Conservation (phyloP, 768 basidiomycete genomes). For the Calocera viscosa region DNA sequence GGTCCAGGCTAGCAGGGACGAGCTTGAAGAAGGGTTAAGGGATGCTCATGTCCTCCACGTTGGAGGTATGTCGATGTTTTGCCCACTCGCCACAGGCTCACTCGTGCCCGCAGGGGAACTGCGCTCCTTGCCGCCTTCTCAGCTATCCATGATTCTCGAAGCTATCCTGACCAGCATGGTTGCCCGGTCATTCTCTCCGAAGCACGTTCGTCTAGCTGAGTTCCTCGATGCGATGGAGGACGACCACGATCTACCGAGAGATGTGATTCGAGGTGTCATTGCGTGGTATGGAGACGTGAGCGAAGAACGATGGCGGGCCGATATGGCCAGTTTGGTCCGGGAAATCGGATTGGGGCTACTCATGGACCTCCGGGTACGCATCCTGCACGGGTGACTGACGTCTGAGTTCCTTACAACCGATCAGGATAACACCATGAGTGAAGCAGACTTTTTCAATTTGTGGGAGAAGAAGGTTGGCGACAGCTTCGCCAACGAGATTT, state of each 20-base stretch:
- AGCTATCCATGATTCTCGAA: conserved; percentile 59
- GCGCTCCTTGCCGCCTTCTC: conserved; percentile 54
- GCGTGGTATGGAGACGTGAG: conserved; percentile 62
- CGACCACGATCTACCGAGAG: conserved; percentile 56
- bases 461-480: conserved; percentile 75
- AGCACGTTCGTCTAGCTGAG: conserved; percentile 37
- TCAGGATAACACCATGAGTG: conserved; percentile 50
- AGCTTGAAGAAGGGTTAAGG: conserved; percentile 51
- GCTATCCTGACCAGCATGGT: conserved; percentile 61
- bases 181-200: conserved; percentile 44
- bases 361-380: conserved; percentile 42
- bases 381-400: not conserved
- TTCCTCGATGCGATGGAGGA: conserved; percentile 49
- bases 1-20: conserved; percentile 73
- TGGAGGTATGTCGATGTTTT: conserved; percentile 37
- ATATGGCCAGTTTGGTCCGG: conserved; percentile 46
- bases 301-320: conserved; percentile 50
- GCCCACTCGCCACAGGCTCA: conserved; percentile 1
- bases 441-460: conserved; percentile 42
- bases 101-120: conserved; percentile 41
- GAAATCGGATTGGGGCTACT: conserved; percentile 72
- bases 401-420: not conserved
- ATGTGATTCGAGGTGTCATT: conserved; percentile 58
- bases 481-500: conserved; percentile 51
- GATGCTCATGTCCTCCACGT: conserved; percentile 62